These are phyloP conservation scores for Aspergillus pseudoviridinutans DNA, from an alignment of 2,329 filamentous ascomycete genomes.

Conservation along the genomic window DNA sequence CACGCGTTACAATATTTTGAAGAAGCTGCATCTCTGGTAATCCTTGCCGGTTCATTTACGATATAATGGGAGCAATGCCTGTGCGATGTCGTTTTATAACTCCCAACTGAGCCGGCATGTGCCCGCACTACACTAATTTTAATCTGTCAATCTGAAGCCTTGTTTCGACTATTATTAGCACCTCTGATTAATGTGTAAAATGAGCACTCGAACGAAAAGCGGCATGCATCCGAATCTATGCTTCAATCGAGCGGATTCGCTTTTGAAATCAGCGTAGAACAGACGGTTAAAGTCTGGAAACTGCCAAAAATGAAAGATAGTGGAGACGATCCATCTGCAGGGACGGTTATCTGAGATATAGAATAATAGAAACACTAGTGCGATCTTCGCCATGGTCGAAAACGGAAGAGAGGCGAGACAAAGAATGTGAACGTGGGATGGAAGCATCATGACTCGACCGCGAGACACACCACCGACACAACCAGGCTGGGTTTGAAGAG, in stretches of 20 bases:
- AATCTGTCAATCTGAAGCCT: neutral
- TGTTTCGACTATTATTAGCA: neutral
- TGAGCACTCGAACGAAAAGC: neutral
- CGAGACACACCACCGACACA: neutral
- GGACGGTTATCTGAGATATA: neutral
- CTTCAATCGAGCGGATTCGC: neutral
- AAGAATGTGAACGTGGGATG: neutral
- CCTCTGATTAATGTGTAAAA: neutral
- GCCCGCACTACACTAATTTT: neutral
- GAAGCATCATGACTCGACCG: slow-evolving; percentile 6
- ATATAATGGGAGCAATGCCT: neutral
- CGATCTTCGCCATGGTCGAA: neutral
- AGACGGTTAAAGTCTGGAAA: neutral
- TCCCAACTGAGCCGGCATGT: neutral
- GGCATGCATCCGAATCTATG: neutral
- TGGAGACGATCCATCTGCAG: neutral
- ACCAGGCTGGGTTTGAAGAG: neutral
- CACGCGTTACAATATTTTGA: slow-evolving; percentile 68
- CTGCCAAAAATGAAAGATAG: neutral
- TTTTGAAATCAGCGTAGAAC: neutral
- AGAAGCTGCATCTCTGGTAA: slow-evolving; percentile 36
- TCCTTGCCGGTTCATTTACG: neutral
- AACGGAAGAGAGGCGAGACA: slow-evolving; percentile 3
- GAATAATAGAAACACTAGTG: neutral
- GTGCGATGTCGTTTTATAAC: neutral